Base-by-base conservation (phyloP, 164 flowering plant genomes). In the Umbellularia californica region DNA sequence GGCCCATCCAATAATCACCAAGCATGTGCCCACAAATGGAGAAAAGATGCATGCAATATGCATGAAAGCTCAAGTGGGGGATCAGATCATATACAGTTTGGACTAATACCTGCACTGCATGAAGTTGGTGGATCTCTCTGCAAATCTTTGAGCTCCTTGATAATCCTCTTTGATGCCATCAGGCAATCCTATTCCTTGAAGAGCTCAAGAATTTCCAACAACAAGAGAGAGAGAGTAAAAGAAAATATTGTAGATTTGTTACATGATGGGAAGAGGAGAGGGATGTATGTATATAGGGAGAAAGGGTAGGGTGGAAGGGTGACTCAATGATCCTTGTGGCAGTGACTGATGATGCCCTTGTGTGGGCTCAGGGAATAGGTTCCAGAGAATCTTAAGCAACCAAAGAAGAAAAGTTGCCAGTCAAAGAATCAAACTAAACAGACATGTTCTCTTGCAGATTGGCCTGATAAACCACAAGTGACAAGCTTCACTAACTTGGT, bases 111-210 rank as follows among this genome's bases (percentile, higher is more conserved):
- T 68, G 77, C 77, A 58, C 77, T 75, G 77, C 77, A 75, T 12
- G 77, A 75, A 23, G 77, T 75, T 10, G 77, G 77, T 19, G 77
- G 77, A 23, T 75, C 77, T 47, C 72, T 33, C 67, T 75, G 77
- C 66, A 75, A 50, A 33, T 75, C 77, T 75, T 75, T 75, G 51
- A 68, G 72, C 60, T 75, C 77, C 30, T 75, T 75, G 58, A 75
- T 30, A 64, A 75, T 75, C 30, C 77, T 68, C 72, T 68, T 75
- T 11, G 72, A 75, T 11, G 72, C 77, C 72, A 75, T 75, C 14
- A 23, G 52, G 75, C 47, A 28, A 25, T 19, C 9, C 47, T n/a
- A 4, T 13, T 25, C 19, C 14, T 14, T 64, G 67, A 64, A 22
- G 12, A n/a, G 23, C 24, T 20, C 0, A 3, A 28, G 12, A 24